These are phyloP conservation scores for Ophidiomyces ophidiicola DNA, from an alignment of 2,329 filamentous ascomycete genomes.

Conservation along the genomic window DNA sequence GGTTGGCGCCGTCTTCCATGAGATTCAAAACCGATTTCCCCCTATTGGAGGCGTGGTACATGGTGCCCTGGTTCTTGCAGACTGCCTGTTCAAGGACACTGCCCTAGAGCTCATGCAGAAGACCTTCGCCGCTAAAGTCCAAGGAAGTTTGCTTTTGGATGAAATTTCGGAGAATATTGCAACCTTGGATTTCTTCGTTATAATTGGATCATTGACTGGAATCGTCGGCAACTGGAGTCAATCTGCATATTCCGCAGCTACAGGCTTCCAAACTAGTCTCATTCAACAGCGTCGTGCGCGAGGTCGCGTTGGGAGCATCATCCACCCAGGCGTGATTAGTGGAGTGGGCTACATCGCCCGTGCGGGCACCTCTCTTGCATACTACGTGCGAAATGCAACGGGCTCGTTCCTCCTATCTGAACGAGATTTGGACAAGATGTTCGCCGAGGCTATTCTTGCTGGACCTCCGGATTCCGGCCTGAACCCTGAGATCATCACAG, in stretches of 20 bases:
- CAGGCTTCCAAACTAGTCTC: constrained; percentile 13
- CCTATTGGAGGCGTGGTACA: constrained; percentile 20
- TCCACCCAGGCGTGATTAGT: constrained; percentile 11
- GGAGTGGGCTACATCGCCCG: constrained; percentile 14
- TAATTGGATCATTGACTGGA: constrained; percentile 13
- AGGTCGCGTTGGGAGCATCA: background rate
- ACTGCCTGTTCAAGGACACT: constrained; percentile 25
- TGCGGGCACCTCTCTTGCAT: no score
- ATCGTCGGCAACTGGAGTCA: constrained; percentile 14
- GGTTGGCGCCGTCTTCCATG: constrained; percentile 15
- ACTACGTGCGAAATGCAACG: no score
- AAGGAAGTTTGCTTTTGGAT: constrained; percentile 21
- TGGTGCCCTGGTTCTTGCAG: constrained; percentile 28
- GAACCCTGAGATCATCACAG: constrained; percentile 16
- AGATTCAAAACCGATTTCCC: constrained; percentile 22
- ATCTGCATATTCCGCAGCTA: constrained; percentile 15
- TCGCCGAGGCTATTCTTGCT: constrained; percentile 39
- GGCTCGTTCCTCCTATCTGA: no score
- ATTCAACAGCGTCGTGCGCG: background rate
- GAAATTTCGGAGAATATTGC: constrained; percentile 10
- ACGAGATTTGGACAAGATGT: constrained; percentile 40
- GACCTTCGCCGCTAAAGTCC: constrained; percentile 29
- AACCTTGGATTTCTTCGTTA: constrained; percentile 18
- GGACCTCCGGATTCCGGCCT: constrained; percentile 25
- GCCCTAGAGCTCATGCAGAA: constrained; percentile 22